These are phyloP conservation scores for Phytophthora citricola DNA, from an alignment of 352 stramenopile species.

Conservation along the genomic window DNA sequence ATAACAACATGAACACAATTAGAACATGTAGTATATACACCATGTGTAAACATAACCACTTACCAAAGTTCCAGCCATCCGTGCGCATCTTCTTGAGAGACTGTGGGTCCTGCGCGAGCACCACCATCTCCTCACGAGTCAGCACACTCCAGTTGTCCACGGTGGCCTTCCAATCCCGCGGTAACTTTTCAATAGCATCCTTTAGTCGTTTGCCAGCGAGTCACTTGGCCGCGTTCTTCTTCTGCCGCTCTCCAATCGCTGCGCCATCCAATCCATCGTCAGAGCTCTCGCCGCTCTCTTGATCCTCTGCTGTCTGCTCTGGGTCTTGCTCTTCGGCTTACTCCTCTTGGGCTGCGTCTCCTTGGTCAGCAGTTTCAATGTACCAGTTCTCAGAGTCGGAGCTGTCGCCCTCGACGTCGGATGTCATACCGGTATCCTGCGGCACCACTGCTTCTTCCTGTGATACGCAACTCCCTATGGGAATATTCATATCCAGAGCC, in stretches of 20 bases:
- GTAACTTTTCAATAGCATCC: background rate
- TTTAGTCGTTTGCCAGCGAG: background rate
- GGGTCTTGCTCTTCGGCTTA: too few relatives aligned
- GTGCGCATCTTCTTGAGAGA: slow-evolving; percentile 3
- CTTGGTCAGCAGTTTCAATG: too few relatives aligned
- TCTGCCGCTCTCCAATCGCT: background rate
- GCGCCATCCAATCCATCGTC: background rate
- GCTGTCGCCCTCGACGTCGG: slow-evolving; percentile 4
- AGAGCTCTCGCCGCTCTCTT: background rate
- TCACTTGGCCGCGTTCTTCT: background rate
- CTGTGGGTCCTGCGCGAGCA: slow-evolving; percentile 6
- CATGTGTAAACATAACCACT: background rate
- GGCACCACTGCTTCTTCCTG: too few relatives aligned
- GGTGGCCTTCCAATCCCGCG: background rate
- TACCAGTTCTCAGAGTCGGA: slow-evolving; percentile 7
- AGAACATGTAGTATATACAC: slow-evolving; percentile 20
- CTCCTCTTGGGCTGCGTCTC: too few relatives aligned
- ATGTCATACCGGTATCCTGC: background rate
- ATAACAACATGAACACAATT: slow-evolving; percentile 4
- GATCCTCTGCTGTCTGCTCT: background rate
- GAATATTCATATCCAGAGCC: background rate
- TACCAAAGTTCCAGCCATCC: slow-evolving; percentile 17
- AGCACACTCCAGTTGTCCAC: slow-evolving; percentile 3
- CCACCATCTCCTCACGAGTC: slow-evolving; percentile 4
- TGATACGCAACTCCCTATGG: too few relatives aligned